Evolutionary conservation across 192 early-diverging fungal genomes (phyloP).

Genomic region (Irineochytrium annulatum): DNA sequence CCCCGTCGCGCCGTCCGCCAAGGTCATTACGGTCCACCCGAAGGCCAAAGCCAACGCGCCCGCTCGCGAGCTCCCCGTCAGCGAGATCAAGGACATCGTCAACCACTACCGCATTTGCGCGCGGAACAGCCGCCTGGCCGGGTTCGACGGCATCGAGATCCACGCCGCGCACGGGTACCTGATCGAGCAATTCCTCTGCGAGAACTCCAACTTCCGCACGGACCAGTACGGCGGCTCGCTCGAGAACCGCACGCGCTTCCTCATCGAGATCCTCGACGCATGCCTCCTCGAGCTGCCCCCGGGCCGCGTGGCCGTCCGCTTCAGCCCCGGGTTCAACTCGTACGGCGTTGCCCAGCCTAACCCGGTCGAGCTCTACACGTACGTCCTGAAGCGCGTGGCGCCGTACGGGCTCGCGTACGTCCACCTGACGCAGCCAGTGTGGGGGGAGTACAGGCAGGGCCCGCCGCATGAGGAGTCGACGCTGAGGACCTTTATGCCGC

Average conservation of each 20-base stretch:
- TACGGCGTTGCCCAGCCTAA: slow-evolving; percentile 15
- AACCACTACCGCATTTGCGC: slow-evolving; percentile 65
- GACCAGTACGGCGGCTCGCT: slow-evolving; percentile 90
- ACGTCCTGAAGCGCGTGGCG: slow-evolving; percentile 21
- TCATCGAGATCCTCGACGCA: slow-evolving; percentile 57
- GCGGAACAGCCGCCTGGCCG: slow-evolving; percentile 31
- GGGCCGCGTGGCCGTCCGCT: slow-evolving; percentile 35
- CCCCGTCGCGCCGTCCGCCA: slow-evolving; percentile 37
- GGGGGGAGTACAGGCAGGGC: slow-evolving; percentile 19
- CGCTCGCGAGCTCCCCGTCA: slow-evolving; percentile 59
- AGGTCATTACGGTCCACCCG: background rate
- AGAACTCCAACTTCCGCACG: slow-evolving; percentile 77
- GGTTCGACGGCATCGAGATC: slow-evolving; percentile 87
- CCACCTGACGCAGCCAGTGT: slow-evolving; percentile 30
- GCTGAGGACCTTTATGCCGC: background rate
- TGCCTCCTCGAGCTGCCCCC: slow-evolving; percentile 24
- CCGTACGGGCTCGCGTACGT: slow-evolving; percentile 30
- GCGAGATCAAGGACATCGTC: slow-evolving; percentile 63
- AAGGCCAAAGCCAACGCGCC: slow-evolving; percentile 18
- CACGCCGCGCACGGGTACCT: slow-evolving; percentile 92
- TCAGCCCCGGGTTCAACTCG: slow-evolving; percentile 26
- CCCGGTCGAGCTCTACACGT: slow-evolving; percentile 15
- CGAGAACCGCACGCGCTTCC: slow-evolving; percentile 79
- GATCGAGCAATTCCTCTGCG: slow-evolving; percentile 73
- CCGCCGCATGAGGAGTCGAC: slow-evolving; percentile 18